Percentiles rank a stretch among this genome's conserved stretches.
Conservation (phyloP, 169 alveolate species). For the Cryptosporidium ubiquitum region DNA sequence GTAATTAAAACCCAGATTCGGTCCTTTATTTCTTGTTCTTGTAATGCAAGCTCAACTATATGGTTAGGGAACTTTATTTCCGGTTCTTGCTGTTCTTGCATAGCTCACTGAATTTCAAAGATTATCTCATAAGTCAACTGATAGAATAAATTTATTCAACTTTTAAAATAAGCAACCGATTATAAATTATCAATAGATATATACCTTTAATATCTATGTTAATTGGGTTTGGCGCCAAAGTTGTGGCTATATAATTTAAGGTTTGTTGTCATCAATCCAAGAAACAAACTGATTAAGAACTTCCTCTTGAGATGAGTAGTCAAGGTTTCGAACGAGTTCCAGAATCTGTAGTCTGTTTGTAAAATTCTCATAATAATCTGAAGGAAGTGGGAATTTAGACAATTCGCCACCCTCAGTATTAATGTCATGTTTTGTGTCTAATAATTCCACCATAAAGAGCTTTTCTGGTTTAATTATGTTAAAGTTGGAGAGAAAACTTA, state of each 20-base stretch:
- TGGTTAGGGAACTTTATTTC: background rate
- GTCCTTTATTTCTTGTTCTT: conserved; percentile 2
- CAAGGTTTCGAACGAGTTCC: conserved; percentile 10
- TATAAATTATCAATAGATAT: too few relatives aligned
- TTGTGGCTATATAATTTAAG: background rate
- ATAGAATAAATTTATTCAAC: background rate
- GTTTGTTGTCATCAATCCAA: conserved; percentile 1
- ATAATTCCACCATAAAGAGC: conserved; percentile 3
- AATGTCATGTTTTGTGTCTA: background rate
- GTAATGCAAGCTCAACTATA: conserved; percentile 18
- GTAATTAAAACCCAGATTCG: conserved; percentile 25
- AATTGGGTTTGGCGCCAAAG: too few relatives aligned
- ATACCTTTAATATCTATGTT: too few relatives aligned
- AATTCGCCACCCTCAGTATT: background rate
- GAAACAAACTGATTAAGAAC: conserved; percentile 10
- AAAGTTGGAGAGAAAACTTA: conserved; percentile 2
- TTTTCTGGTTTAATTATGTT: conserved; percentile 16
- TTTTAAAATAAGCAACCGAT: too few relatives aligned
- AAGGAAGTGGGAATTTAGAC: conserved; percentile 5
- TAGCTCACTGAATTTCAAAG: background rate
- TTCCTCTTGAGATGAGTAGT: background rate
- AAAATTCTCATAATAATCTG: conserved; percentile 7
- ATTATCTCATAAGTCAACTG: background rate
- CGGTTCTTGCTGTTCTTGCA: background rate
- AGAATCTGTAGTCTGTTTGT: background rate